Percentiles rank a stretch among this genome's conserved stretches.
Evolutionary conservation across 2,329 filamentous ascomycete species (phyloP).

Genomic region (Penicillium brasilianum): DNA sequence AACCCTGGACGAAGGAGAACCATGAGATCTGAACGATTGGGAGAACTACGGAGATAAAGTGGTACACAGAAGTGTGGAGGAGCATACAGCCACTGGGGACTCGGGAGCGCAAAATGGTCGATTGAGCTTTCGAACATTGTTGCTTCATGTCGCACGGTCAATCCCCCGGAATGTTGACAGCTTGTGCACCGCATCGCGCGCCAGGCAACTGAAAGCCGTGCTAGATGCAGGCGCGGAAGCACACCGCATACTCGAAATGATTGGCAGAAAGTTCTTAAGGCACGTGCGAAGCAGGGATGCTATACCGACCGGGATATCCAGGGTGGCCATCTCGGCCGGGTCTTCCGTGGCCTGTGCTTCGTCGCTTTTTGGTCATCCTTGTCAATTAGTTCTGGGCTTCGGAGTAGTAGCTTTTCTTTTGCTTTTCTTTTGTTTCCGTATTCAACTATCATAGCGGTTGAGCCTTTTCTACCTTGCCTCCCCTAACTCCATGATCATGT

Average conservation of each 20-base stretch:
- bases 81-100: not conserved
- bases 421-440: not conserved
- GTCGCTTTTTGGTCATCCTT: not conserved
- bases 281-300: not conserved
- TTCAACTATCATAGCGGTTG: not conserved
- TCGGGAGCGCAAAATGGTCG: not conserved
- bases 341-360: not conserved
- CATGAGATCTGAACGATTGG: not conserved
- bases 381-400: not conserved
- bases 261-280: not conserved
- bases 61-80: not conserved
- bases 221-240: not conserved
- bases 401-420: not conserved
- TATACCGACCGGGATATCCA: not conserved
- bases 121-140: not conserved
- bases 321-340: slow-evolving; percentile 6
- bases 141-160: not conserved
- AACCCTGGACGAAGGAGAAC: not conserved
- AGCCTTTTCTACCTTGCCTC: not conserved
- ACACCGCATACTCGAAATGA: not conserved
- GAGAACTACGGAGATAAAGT: not conserved
- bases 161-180: not conserved
- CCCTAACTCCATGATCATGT: not conserved
- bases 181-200: not conserved
- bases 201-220: not conserved